Evolutionary conservation across 129 eudicot species (phyloP), one percentile per base, ranked within the genome.

Genomic region (Kitagawia praeruptora): DNA sequence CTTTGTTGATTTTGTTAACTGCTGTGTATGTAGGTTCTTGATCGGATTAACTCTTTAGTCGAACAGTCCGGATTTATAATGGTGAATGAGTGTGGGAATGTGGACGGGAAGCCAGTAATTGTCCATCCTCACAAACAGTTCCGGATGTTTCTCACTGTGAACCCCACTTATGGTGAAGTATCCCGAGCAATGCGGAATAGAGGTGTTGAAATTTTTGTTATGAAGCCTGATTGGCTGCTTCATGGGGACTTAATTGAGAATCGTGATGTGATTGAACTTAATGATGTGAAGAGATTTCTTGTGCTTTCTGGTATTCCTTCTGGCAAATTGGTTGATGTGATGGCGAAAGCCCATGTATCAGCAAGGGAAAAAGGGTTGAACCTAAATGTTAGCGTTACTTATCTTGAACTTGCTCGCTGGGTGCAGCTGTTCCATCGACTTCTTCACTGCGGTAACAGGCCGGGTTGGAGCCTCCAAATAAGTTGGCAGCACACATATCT

Each of bases 181-280:
- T 96, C 99, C 64, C 88, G 99, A 47, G 99, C 99, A 71, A 96
- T 96, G 99, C 78, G 99, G 75, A 96, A 96, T 56, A 86, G 99
- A 88, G 99, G 98, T 76, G 93, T 92, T 61, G 99, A 96, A 85
- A 87, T 96, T 23, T 89, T 58, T 83, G n/a, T 96, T 86, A 90
- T 94, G 97, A 88, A 86, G 85, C 98, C 98, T 47, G 49, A 82
- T 75, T 85, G 91, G 90, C 75, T 83, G 56, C 77, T 85, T 31
- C 85, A 85, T 28, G 86, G 76, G 56, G 83, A 78, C 37, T 39
- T 74, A 31, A 46, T 74, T 61, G 79, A 83, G 39, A 54, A 45
- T 56, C 11, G 58, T 73, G 72, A 78, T 53, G 96, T 87, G 67
- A 75, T 75, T 73, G 99, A 90, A 74, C 85, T 90, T 38, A 75